Conservation (phyloP, 768 basidiomycete genomes). For the Boletus sensibilis region DNA sequence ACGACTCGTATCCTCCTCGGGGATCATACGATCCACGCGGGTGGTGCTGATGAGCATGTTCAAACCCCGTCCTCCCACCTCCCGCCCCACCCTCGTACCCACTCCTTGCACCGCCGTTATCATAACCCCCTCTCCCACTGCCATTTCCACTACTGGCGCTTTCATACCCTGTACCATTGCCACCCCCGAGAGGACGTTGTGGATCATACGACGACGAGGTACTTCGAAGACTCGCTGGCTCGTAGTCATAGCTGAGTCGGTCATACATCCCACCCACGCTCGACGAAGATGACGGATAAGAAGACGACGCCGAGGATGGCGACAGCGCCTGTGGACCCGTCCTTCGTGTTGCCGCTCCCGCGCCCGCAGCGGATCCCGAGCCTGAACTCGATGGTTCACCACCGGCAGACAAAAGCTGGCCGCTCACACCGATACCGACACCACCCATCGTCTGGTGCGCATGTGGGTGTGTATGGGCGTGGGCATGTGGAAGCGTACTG, state of each 20-base stretch:
- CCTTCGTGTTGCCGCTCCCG: conserved; percentile 11
- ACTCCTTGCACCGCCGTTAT: conserved; percentile 11
- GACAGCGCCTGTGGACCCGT: conserved; percentile 15
- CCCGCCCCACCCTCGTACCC: conserved; percentile 22
- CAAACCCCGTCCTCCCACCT: conserved; percentile 18
- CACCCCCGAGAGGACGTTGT: conserved; percentile 16
- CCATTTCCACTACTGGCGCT: conserved; percentile 10
- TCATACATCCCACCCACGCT: conserved; percentile 21
- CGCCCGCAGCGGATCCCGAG: not conserved
- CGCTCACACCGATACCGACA: conserved; percentile 6
- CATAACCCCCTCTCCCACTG: conserved; percentile 22
- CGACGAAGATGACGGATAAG: conserved; percentile 19
- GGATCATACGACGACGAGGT: conserved; percentile 21
- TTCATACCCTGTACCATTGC: conserved; percentile 17
- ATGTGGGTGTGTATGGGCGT: conserved; percentile 9
- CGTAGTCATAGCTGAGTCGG: conserved; percentile 23
- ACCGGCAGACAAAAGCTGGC: conserved; percentile 21
- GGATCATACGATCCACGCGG: conserved; percentile 29
- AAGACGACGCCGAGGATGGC: conserved; percentile 12
- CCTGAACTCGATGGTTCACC: conserved; percentile 17
- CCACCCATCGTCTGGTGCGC: conserved; percentile 13
- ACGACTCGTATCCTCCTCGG: conserved; percentile 24
- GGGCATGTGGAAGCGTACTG: conserved; percentile 10
- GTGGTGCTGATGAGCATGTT: conserved; percentile 29
- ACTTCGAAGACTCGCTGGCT: conserved; percentile 14